Percentiles rank a stretch among this genome's conserved stretches.
These are phyloP conservation scores for Solanum tacnaense DNA, from an alignment of 257 asterid genomes.

Conservation along the genomic window DNA sequence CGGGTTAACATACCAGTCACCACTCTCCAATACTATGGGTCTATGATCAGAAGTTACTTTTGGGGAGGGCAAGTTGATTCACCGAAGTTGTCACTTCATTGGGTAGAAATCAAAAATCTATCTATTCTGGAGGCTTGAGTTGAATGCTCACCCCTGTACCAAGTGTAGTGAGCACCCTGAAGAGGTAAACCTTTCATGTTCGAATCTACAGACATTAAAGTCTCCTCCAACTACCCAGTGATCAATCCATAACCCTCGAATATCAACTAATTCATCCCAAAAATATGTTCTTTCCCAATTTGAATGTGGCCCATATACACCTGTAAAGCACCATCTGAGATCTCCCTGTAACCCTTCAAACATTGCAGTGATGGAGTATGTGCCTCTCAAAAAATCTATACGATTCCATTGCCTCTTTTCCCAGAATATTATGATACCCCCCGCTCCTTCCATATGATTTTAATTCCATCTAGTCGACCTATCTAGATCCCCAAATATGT, in stretches of 20 bases:
- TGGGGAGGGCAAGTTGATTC: not conserved
- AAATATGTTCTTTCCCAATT: no score
- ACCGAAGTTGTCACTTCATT: not conserved
- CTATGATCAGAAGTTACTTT: not conserved
- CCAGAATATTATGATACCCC: not conserved
- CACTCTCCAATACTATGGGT: not conserved
- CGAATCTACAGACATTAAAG: no score
- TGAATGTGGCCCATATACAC: not conserved
- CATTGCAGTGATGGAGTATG: not conserved
- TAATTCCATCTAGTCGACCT: not conserved
- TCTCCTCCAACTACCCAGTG: not conserved
- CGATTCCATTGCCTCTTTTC: not conserved
- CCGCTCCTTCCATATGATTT: not conserved
- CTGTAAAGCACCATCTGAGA: not conserved
- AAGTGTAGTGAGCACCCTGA: not conserved
- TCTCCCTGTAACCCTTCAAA: not conserved
- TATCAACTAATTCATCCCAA: not conserved
- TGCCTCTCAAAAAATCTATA: not conserved
- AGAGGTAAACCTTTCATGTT: not conserved
- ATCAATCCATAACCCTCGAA: not conserved
- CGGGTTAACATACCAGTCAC: not conserved
- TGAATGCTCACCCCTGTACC: not conserved
- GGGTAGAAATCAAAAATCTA: not conserved
- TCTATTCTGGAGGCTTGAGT: not conserved
- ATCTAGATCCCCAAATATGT: not conserved